Percentiles rank a stretch among this genome's conserved stretches.
Evolutionary conservation across 1,284 basidiomycete species (phyloP).

Genomic region (Farysia itapuensis): DNA sequence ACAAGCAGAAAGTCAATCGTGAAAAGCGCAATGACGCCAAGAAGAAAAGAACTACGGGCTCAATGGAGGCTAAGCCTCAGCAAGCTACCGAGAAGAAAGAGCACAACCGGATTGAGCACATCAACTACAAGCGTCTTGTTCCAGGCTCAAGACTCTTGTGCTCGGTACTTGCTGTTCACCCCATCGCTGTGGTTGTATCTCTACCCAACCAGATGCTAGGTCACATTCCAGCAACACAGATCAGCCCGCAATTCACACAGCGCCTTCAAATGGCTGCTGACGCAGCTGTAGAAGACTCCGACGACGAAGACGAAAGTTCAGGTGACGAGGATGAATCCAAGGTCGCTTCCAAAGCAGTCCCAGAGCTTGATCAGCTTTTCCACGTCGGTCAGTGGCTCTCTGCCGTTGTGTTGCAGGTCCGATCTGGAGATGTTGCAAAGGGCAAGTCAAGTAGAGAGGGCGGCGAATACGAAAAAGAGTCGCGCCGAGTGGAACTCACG

Average conservation of each 20-base stretch:
- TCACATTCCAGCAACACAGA: constrained; percentile 91
- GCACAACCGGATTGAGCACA: constrained; percentile 76
- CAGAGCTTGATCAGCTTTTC: constrained; percentile 69
- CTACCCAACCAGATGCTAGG: constrained; percentile 92
- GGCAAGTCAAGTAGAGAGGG: constrained; percentile 66
- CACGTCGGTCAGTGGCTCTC: constrained; percentile 81
- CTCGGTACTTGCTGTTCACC: constrained; percentile 82
- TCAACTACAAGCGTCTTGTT: constrained; percentile 90
- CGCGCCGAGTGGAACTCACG: constrained; percentile 73
- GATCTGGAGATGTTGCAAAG: constrained; percentile 65
- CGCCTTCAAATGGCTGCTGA: constrained; percentile 64
- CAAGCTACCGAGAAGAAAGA: constrained; percentile 57
- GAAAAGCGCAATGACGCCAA: constrained; percentile 56
- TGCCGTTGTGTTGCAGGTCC: constrained; percentile 72
- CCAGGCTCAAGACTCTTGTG: constrained; percentile 84
- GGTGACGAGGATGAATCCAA: constrained; percentile 5
- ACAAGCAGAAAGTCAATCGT: constrained; percentile 42
- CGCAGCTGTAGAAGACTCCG: constrained; percentile 62
- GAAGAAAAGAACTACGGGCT: constrained; percentile 43
- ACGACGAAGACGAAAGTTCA: constrained; percentile 60
- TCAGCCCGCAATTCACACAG: constrained; percentile 79
- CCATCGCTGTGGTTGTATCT: constrained; percentile 86
- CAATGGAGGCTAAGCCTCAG: constrained; percentile 1
- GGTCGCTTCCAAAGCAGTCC: constrained; percentile 20
- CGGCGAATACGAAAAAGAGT: constrained; percentile 54